phyloP scores from a whole-genome alignment of 495 filamentous ascomycete species.

The Letharia lupina region DNA sequence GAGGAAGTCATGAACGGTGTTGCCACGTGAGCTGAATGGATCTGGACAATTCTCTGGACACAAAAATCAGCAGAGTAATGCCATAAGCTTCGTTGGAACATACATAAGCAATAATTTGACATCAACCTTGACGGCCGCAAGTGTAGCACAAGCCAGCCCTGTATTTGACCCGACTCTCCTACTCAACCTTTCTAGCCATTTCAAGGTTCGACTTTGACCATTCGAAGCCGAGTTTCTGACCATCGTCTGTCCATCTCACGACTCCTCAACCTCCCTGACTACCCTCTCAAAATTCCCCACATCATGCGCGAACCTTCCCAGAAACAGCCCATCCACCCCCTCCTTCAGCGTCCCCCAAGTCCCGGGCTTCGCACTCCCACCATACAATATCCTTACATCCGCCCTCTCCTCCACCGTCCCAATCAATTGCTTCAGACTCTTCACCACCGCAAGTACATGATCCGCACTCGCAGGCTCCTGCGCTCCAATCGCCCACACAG shows the following conservation, averaged over 20 bases:
- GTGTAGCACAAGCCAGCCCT: not conserved
- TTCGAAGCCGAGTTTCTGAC: not conserved
- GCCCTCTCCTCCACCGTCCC: constrained; percentile 36
- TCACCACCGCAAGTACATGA: constrained; percentile 64
- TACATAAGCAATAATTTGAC: not conserved
- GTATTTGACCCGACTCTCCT: not conserved
- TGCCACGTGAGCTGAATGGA: not conserved
- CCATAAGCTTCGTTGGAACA: not conserved
- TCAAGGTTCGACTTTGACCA: not conserved
- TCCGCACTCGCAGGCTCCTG: constrained; percentile 59
- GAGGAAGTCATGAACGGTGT: no score
- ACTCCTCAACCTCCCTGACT: constrained; percentile 55
- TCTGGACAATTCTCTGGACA: not conserved
- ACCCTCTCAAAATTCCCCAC: constrained; percentile 56
- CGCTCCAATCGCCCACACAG: constrained; percentile 82
- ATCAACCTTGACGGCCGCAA: not conserved
- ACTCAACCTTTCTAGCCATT: not conserved
- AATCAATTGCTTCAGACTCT: constrained; percentile 44
- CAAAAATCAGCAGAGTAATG: not conserved
- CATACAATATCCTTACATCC: constrained; percentile 61
- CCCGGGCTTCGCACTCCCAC: constrained; percentile 71
- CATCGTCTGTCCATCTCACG: not conserved
- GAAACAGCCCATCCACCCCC: constrained; percentile 72
- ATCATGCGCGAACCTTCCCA: constrained; percentile 76
- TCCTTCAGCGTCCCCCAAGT: constrained; percentile 56